Conservation (phyloP, 2,329 filamentous ascomycete genomes). For the Ceratocystis cubensis region DNA sequence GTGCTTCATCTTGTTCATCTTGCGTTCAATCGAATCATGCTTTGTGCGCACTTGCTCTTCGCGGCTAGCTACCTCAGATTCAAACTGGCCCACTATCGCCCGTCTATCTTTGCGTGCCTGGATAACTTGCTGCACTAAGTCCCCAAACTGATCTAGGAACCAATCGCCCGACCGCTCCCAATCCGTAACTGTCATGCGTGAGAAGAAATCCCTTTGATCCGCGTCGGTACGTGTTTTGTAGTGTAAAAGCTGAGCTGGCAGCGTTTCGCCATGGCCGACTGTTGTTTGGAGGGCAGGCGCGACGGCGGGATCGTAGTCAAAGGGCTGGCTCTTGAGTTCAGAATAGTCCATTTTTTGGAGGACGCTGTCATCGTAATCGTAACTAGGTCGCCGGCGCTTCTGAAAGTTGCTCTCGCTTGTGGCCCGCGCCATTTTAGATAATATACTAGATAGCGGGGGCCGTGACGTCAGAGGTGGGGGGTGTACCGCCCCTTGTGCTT, state of each 20-base stretch:
- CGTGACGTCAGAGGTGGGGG: not conserved
- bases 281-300: conserved; percentile 26
- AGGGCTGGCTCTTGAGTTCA: conserved; percentile 39
- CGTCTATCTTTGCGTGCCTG: conserved; percentile 40
- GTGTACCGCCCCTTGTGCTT: conserved; percentile 7
- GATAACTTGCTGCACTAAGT: conserved; percentile 37
- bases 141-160: conserved; percentile 44
- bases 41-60: conserved; percentile 43
- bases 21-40: conserved; percentile 42
- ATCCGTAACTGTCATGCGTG: conserved; percentile 40
- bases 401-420: conserved; percentile 20
- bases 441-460: conserved; percentile 7
- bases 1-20: conserved; percentile 42
- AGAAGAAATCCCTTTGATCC: conserved; percentile 41
- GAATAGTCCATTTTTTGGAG: conserved; percentile 43
- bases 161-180: conserved; percentile 50
- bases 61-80: conserved; percentile 42
- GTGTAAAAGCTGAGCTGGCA: conserved; percentile 39
- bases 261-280: conserved; percentile 31
- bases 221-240: conserved; percentile 35
- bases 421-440: conserved; percentile 15
- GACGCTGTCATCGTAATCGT: conserved; percentile 46
- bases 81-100: conserved; percentile 38
- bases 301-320: conserved; percentile 45
- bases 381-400: conserved; percentile 35